Conservation (phyloP, 208 protist species). For the Acanthamoeba quina region DNA sequence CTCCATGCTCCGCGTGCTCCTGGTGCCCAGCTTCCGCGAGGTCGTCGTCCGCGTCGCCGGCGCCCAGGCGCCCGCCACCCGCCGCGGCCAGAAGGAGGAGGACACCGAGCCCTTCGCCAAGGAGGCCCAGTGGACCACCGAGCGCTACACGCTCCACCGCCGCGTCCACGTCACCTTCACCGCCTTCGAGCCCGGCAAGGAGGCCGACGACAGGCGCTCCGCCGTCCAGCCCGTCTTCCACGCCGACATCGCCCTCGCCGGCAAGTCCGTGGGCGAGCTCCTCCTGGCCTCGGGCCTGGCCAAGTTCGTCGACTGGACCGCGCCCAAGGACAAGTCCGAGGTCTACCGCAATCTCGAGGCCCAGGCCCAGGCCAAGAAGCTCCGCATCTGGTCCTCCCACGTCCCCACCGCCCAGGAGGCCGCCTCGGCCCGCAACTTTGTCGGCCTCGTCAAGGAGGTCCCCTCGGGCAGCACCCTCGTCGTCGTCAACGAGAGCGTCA, state of each 20-base stretch:
- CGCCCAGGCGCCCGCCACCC: slow-evolving; percentile 51
- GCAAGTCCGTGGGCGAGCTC: slow-evolving; percentile 72
- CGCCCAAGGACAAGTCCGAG: slow-evolving; percentile 68
- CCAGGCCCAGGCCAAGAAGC: slow-evolving; percentile 63
- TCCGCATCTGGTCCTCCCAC: slow-evolving; percentile 72
- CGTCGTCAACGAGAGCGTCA: slow-evolving; percentile 62
- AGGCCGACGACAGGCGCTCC: slow-evolving; percentile 20
- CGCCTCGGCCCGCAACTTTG: not conserved
- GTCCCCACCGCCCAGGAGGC: not conserved
- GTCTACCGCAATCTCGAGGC: not conserved
- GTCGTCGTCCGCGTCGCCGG: slow-evolving; percentile 54
- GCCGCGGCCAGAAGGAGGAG: slow-evolving; percentile 58
- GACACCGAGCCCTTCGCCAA: slow-evolving; percentile 68
- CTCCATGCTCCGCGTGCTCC: slow-evolving; percentile 59
- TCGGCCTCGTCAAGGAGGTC: slow-evolving; percentile 71
- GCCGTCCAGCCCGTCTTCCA: slow-evolving; percentile 50
- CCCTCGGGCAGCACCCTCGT: slow-evolving; percentile 81
- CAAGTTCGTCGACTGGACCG: slow-evolving; percentile 67
- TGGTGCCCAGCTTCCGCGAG: slow-evolving; percentile 62
- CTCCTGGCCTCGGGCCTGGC: slow-evolving; percentile 39
- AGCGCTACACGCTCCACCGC: slow-evolving; percentile 62
- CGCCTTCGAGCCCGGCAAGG: slow-evolving; percentile 71
- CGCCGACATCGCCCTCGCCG: slow-evolving; percentile 48
- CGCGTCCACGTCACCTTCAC: slow-evolving; percentile 50
- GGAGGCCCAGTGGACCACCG: slow-evolving; percentile 74